phyloP scores from a whole-genome alignment of 2,329 filamentous ascomycete genomes.

The Calonectria pauciramosa region DNA sequence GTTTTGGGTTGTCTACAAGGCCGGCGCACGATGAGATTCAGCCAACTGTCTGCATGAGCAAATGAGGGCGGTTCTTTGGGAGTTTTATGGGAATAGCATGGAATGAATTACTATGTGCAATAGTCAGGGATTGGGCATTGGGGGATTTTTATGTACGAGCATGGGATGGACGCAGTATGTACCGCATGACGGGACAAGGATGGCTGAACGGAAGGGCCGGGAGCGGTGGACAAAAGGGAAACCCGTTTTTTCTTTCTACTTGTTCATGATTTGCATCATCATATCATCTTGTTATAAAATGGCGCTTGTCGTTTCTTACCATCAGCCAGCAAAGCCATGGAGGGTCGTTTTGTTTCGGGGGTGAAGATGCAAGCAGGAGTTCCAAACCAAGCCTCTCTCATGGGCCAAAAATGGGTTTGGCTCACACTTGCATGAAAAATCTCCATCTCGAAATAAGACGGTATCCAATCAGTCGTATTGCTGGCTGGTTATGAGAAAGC shows the following conservation, averaged over 20 bases:
- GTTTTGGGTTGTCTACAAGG: constrained; percentile 6
- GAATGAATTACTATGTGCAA: constrained; percentile 16
- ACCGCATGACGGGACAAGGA: constrained; percentile 5
- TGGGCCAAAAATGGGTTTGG: not conserved
- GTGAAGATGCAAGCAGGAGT: not conserved
- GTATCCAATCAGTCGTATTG: not conserved
- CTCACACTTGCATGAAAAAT: not conserved
- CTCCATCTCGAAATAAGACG: not conserved
- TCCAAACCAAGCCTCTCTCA: not conserved
- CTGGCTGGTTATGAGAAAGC: not conserved
- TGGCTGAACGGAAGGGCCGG: constrained; percentile 17
- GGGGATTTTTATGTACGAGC: constrained; percentile 11
- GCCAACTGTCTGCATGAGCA: constrained; percentile 13
- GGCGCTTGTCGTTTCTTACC: not conserved
- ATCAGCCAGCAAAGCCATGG: not conserved
- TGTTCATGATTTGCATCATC: not conserved
- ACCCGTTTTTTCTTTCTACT: not conserved
- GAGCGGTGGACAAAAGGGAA: not conserved
- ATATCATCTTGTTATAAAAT: not conserved
- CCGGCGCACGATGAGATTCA: constrained; percentile 16
- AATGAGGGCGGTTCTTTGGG: constrained; percentile 17
- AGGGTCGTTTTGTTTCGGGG: not conserved
- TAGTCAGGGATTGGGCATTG: constrained; percentile 8
- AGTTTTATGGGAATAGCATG: constrained; percentile 27
- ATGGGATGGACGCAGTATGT: constrained; percentile 14